A percentile compares a stretch with the other conserved stretches of the same genome.
These are phyloP conservation scores for Mycena floridula DNA, from an alignment of 768 basidiomycete species.

Conservation along the genomic window DNA sequence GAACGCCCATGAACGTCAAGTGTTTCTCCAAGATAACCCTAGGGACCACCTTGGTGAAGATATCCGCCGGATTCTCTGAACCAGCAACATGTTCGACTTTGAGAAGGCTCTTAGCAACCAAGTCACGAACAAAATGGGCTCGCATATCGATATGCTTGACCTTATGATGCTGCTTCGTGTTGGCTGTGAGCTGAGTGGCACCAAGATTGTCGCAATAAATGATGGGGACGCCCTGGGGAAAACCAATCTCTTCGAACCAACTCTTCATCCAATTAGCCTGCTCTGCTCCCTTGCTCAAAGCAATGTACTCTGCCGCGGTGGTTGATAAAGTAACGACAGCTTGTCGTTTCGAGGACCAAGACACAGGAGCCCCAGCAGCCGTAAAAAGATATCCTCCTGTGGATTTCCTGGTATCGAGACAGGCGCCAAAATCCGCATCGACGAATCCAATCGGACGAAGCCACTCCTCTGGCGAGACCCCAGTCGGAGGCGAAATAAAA, in stretches of 20 bases:
- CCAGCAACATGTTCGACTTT: conserved; percentile 3
- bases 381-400: not conserved
- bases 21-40: conserved; percentile 14
- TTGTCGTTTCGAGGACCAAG: conserved; percentile 15
- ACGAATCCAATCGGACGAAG: not conserved
- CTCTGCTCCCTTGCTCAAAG: conserved; percentile 1
- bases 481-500: not conserved
- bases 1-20: too few species aligned
- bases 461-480: not conserved
- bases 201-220: not conserved
- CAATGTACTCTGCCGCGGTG: not conserved
- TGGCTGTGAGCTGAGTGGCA: not conserved
- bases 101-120: conserved; percentile 4
- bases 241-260: not conserved
- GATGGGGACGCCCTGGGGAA: not conserved
- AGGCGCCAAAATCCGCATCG: conserved; percentile 21
- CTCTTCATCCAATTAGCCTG: not conserved
- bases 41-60: not conserved
- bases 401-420: conserved; percentile 5
- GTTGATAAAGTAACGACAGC: not conserved
- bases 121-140: conserved; percentile 7
- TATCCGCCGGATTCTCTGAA: not conserved
- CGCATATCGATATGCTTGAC: conserved; percentile 12
- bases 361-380: conserved; percentile 13
- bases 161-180: not conserved